Evolutionary conservation across 2,329 filamentous ascomycete genomes (phyloP), one percentile per base, ranked within the genome.

Genomic region (Didymella pomorum): DNA sequence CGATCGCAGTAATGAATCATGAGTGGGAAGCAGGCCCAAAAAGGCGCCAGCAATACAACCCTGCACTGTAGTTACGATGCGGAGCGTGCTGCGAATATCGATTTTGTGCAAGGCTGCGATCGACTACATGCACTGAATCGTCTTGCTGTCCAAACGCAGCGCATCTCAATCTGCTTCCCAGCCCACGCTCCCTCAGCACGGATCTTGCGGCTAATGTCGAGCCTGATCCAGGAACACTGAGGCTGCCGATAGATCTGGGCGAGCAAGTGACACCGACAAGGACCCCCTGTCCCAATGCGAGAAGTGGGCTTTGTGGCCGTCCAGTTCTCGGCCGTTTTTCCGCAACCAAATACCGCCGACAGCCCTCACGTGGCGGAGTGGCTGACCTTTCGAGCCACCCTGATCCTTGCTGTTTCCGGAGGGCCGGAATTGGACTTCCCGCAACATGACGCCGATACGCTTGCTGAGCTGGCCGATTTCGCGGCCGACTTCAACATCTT

Each of bases 331-430:
- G 73, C 61, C 56, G 52, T 50, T 46, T 49, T 28, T 16, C 28
- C 33, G 50, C 50, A 54, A 51, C 50, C 25, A 65, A 47, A 62
- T 69, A 55, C 56, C 62, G 60, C 72, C 71, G 72, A 71, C 21
- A 33, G 37, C 47, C 35, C 66, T 74, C 72, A 74, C 71, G 73
- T 76, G 72, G 72, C 68, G 51, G 59, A 41, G 52, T 54, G 45
- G 56, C 33, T 58, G 50, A 54, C 56, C 6, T 50, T 62, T 44
- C 37, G 12, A 50, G 62, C 37, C 26, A 58, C 47, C 54, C 46
- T 64, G 57, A 61, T 58, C 65, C 60, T 67, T 66, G 62, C 61
- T 53, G 53, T 39, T 60, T 60, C 59, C 58, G 57, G 60, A 58
- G 52, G 20, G 10, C 50, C 58, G 52, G 62, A 68, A 57, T 59